Conservation (phyloP, 768 basidiomycete species). For the Pleurotus pulmonarius region DNA sequence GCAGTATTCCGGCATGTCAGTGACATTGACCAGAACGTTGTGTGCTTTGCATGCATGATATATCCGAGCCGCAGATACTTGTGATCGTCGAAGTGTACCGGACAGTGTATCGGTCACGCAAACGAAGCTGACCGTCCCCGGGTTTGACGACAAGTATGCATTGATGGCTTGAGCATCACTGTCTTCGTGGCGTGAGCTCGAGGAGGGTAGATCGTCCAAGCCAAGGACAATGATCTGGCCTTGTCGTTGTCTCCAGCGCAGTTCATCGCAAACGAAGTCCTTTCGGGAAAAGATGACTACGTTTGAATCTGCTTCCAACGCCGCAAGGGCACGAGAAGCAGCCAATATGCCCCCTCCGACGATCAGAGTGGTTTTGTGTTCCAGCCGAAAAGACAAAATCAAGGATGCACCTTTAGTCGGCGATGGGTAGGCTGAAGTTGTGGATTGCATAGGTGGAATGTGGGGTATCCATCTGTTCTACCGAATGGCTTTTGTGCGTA, state of each 20-base stretch:
- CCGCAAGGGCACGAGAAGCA: constrained; percentile 77
- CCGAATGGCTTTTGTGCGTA: too few species aligned
- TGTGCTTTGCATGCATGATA: constrained; percentile 49
- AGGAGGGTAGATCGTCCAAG: constrained; percentile 43
- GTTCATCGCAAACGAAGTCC: constrained; percentile 64
- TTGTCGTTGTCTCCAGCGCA: constrained; percentile 57
- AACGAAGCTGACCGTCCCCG: constrained; percentile 42
- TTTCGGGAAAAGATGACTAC: constrained; percentile 65
- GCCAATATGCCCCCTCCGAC: constrained; percentile 79
- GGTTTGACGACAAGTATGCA: constrained; percentile 33
- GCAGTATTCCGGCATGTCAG: constrained; percentile 82
- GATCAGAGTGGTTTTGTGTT: constrained; percentile 55
- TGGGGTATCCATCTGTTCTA: too few species aligned
- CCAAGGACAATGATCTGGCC: constrained; percentile 58
- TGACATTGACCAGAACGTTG: constrained; percentile 78
- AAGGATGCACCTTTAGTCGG: constrained; percentile 68
- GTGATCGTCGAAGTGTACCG: constrained; percentile 33
- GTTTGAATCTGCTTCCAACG: constrained; percentile 73
- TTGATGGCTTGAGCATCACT: constrained; percentile 45
- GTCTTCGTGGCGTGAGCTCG: constrained; percentile 22
- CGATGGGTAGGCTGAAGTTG: constrained; percentile 26
- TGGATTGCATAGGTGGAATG: not conserved
- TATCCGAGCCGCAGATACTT: constrained; percentile 54
- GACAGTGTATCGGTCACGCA: constrained; percentile 81
- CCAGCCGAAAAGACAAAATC: constrained; percentile 69